Conservation (phyloP, 1,284 basidiomycete species). For the Trametes hirsuta region DNA sequence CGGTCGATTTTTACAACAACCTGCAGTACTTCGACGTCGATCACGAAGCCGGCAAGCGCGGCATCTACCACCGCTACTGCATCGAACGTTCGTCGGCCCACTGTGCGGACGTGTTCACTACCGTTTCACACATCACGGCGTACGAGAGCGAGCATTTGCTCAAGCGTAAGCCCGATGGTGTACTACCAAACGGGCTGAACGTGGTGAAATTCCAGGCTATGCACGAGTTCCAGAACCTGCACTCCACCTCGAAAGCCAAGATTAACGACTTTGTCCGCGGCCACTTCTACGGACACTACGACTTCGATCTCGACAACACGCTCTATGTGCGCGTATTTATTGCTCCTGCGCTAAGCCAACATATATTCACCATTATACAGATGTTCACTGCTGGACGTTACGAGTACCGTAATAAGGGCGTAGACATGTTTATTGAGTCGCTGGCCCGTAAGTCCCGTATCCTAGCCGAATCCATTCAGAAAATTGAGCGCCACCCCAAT, state of each 20-base stretch:
- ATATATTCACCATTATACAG: slow-evolving; percentile 37
- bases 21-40: slow-evolving; percentile 99
- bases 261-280: slow-evolving; percentile 98
- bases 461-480: background rate
- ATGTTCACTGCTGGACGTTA: slow-evolving; percentile 99
- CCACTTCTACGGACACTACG: slow-evolving; percentile 97
- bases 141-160: slow-evolving; percentile 96
- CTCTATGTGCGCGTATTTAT: slow-evolving; percentile 69
- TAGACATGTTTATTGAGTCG: slow-evolving; percentile 99
- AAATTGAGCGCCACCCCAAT: background rate
- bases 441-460: slow-evolving; percentile 73
- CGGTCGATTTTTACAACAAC: slow-evolving; percentile 99
- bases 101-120: slow-evolving; percentile 97
- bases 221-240: slow-evolving; percentile 98
- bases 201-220: slow-evolving; percentile 96
- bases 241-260: slow-evolving; percentile 91
- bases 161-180: slow-evolving; percentile 97
- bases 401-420: slow-evolving; percentile 99
- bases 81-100: slow-evolving; percentile 95
- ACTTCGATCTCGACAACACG: slow-evolving; percentile 96
- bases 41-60: slow-evolving; percentile 97
- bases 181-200: slow-evolving; percentile 97
- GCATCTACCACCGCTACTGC: slow-evolving; percentile 92
- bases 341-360: background rate
- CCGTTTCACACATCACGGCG: slow-evolving; percentile 97